Base-by-base conservation (phyloP, 1,284 basidiomycete genomes). In the Microbotryum scabiosae region DNA sequence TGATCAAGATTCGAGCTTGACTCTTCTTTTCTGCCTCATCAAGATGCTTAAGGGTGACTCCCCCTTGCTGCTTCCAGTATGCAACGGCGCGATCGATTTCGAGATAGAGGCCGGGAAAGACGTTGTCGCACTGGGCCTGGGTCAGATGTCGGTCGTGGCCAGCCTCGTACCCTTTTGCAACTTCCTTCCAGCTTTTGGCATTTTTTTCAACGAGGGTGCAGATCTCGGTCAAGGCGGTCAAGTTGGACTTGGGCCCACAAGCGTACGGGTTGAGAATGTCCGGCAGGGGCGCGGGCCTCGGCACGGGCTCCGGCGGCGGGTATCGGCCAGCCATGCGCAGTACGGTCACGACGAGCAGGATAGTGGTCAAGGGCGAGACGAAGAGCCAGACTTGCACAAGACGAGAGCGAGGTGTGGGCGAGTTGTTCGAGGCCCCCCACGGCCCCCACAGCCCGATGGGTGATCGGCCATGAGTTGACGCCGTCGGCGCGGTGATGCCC, bases 71-170 rank as follows among this genome's bases (percentile, higher is more conserved):
- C 18, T 46, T 23, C 61, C 68, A 75, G 55, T 66, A 75, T 21
- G 55, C 51, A 20, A 57, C 54, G 26, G 74, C 69, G 21, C 74
- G 62, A 45, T 76, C 74, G 16, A 74, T 72, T 52, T 76, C 75
- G 16, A 66, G 56, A 63, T 72, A 75, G 1, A 76, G 67, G 5
- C 68, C 65, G 0, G 74, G 74, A 59, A 69, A 75, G 18, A 67
- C 55, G 10, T 60, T 54, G 23, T 68, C 50, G 59, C 75, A 76
- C 64, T 74, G 68, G 1, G 59, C 61, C n/a, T 59, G 58, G 0
- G 65, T 70, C 28, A 75, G 62, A 12, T 70, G 71, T 3, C 68
- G 60, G 44, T 64, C 65, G 18, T 56, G 56, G 14, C 48, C 57
- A 5, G 59, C 28, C 5, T 63, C 57, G 54, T 59, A 63, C 25